Conservation (phyloP, 2,329 filamentous ascomycete genomes). For the Neonectria faginata region DNA sequence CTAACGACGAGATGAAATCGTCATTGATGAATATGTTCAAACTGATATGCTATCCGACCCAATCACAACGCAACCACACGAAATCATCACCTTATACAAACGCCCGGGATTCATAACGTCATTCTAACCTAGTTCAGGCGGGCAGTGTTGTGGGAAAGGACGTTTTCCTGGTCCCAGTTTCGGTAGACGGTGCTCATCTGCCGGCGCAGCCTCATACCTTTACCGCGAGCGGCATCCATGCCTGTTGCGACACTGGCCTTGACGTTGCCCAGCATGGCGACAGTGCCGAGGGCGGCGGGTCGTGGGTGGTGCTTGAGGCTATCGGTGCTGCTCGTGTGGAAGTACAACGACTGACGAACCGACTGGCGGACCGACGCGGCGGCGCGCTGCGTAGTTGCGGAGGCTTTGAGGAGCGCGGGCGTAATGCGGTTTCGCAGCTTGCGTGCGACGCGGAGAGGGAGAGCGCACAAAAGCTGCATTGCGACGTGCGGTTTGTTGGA, state of each 20-base stretch:
- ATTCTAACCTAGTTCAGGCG: slow-evolving; percentile 13
- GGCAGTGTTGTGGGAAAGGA: slow-evolving; percentile 29
- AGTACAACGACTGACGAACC: slow-evolving; percentile 41
- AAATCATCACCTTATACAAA: not conserved
- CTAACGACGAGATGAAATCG: slow-evolving; percentile 16
- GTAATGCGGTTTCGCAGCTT: slow-evolving; percentile 37
- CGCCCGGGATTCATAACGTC: not conserved
- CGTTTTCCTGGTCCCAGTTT: slow-evolving; percentile 37
- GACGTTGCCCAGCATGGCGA: slow-evolving; percentile 39
- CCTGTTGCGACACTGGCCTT: slow-evolving; percentile 26
- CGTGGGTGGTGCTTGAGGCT: slow-evolving; percentile 38
- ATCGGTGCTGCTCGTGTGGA: slow-evolving; percentile 33
- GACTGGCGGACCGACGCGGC: slow-evolving; percentile 42
- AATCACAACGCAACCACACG: not conserved
- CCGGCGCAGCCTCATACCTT: slow-evolving; percentile 34
- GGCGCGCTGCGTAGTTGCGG: slow-evolving; percentile 35
- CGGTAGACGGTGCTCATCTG: slow-evolving; percentile 43
- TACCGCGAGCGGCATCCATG: slow-evolving; percentile 25
- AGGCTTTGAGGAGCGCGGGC: slow-evolving; percentile 35
- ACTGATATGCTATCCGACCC: slow-evolving; percentile 14
- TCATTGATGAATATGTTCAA: slow-evolving; percentile 23
- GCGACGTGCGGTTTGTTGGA: slow-evolving; percentile 13
- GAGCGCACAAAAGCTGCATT: slow-evolving; percentile 42
- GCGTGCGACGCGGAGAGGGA: slow-evolving; percentile 35
- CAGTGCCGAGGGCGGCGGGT: slow-evolving; percentile 42